A percentile compares a stretch with the other conserved stretches of the same genome.
Evolutionary conservation across 768 basidiomycete species (phyloP).

Genomic region (Termitomyces sp.): DNA sequence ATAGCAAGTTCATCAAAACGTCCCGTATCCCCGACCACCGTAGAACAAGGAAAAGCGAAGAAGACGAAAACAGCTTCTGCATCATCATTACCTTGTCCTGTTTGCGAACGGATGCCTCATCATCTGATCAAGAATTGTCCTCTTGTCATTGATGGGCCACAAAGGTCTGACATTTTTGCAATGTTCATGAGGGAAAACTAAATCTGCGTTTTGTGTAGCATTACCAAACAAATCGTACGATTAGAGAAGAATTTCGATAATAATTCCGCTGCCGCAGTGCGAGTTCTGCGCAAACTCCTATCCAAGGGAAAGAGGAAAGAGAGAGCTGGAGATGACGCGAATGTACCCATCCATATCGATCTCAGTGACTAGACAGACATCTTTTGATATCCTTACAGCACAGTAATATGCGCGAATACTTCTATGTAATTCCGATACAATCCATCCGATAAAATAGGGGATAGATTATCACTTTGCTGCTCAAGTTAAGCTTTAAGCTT

Average conservation of each 20-base stretch:
- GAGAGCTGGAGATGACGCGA: conserved; percentile 17
- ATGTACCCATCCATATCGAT: conserved; percentile 15
- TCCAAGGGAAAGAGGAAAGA: conserved; percentile 31
- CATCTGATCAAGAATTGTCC: conserved; percentile 52
- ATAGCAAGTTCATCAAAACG: conserved; percentile 32
- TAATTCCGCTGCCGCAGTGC: conserved; percentile 29
- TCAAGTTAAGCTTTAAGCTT: too few species aligned
- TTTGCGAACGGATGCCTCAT: conserved; percentile 42
- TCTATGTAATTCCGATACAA: too few species aligned
- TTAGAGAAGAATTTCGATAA: conserved; percentile 41
- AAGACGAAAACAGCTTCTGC: conserved; percentile 12
- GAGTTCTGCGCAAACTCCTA: conserved; percentile 36
- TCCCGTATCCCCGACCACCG: conserved; percentile 26
- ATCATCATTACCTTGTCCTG: conserved; percentile 33
- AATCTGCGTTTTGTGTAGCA: conserved; percentile 26
- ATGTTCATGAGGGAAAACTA: not conserved
- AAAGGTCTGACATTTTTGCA: conserved; percentile 37
- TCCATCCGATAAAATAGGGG: too few species aligned
- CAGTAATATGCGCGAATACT: not conserved
- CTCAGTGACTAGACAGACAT: conserved; percentile 13
- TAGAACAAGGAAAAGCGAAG: conserved; percentile 34
- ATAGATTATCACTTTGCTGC: not conserved
- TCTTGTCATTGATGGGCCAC: conserved; percentile 45
- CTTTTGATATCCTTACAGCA: not conserved
- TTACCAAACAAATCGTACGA: conserved; percentile 40